phyloP scores from a whole-genome alignment of 192 early-diverging fungal species.

The Backusella tarrabulga region DNA sequence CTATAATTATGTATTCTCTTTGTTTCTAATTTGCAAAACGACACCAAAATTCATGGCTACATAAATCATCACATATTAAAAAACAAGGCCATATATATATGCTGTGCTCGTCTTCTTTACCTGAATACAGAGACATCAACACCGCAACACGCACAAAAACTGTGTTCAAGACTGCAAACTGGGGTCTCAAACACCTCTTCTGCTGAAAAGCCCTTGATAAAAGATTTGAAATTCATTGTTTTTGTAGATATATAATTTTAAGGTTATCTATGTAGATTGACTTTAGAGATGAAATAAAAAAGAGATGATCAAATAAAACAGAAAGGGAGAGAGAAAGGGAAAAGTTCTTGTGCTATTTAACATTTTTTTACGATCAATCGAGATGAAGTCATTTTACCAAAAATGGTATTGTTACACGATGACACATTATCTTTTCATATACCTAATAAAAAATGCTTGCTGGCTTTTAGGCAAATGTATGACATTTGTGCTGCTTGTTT shows the following conservation, averaged over 20 bases:
- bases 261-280: neutral
- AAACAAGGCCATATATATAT: neutral
- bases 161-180: neutral
- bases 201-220: neutral
- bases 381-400: slow-evolving; percentile 6
- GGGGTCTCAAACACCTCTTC: neutral
- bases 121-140: slow-evolving; percentile 12
- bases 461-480: neutral
- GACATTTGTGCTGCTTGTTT: neutral
- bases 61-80: neutral
- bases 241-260: neutral
- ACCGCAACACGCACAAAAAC: slow-evolving; percentile 18
- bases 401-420: neutral
- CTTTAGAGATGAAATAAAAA: neutral
- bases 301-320: neutral
- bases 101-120: neutral
- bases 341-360: neutral
- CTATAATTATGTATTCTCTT: neutral
- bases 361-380: neutral
- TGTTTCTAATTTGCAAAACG: neutral
- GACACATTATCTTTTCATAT: too few relatives aligned
- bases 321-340: neutral
- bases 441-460: neutral
- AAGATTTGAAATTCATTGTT: neutral
- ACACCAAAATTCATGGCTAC: slow-evolving; percentile 21